These are phyloP conservation scores for Lenwebbia sp. DNA, from an alignment of 345 rosid species.

Conservation along the genomic window DNA sequence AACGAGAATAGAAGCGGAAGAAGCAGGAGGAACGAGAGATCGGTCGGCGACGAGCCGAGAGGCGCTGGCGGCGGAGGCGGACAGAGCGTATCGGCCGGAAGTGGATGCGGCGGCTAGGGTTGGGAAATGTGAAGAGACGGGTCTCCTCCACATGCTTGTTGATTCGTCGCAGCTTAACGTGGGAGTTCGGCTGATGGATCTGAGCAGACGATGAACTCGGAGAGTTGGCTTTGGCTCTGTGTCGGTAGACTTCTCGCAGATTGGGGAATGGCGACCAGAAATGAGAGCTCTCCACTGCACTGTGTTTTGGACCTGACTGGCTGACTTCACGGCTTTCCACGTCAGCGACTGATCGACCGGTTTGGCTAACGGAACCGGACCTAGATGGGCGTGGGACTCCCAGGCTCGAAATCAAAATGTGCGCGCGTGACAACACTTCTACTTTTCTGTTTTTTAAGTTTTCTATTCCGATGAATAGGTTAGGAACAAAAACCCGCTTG, in stretches of 20 bases:
- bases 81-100: slow-evolving; percentile 19
- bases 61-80: slow-evolving; percentile 10
- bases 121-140: slow-evolving; percentile 52
- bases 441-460: no score
- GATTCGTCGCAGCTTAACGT: background rate
- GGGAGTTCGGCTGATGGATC: background rate
- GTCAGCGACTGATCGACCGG: background rate
- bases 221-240: background rate
- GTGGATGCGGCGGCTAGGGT: slow-evolving; percentile 35
- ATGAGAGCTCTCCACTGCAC: background rate
- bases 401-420: no score
- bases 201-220: background rate
- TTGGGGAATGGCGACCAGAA: background rate
- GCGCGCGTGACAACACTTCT: no score
- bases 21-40: slow-evolving; percentile 23
- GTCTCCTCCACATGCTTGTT: slow-evolving; percentile 71
- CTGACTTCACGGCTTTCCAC: background rate
- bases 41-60: slow-evolving; percentile 10
- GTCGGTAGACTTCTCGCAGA: background rate
- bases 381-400: background rate
- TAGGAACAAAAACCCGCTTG: no score
- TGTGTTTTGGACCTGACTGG: background rate
- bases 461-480: no score
- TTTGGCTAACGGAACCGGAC: background rate
- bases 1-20: slow-evolving; percentile 14